These are phyloP conservation scores for Trichoderma afroharzianum DNA, from an alignment of 2,329 filamentous ascomycete species.

Conservation along the genomic window DNA sequence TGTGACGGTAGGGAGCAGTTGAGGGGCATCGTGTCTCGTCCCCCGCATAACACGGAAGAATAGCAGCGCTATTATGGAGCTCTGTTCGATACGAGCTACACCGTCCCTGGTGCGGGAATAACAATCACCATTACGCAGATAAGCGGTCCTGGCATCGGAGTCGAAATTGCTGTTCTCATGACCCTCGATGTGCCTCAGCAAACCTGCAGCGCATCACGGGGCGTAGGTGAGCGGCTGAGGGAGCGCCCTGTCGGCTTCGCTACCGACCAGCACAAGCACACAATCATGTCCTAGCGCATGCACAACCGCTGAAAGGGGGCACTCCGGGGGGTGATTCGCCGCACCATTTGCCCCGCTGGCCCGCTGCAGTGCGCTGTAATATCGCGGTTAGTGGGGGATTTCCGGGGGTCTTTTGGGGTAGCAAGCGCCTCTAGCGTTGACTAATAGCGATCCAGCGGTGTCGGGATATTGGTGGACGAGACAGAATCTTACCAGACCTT, in stretches of 20 bases:
- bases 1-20: not conserved
- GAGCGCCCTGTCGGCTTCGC: slow-evolving; percentile 7
- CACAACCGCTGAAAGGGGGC: not conserved
- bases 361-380: not conserved
- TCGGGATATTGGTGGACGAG: not conserved
- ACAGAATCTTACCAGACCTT: not conserved
- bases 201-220: slow-evolving; percentile 9
- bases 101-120: slow-evolving; percentile 3
- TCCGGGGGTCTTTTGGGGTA: slow-evolving; percentile 4
- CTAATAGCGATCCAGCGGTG: slow-evolving; percentile 8
- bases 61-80: not conserved
- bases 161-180: slow-evolving; percentile 1
- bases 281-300: not conserved
- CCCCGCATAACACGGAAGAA: slow-evolving; percentile 1
- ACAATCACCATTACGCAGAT: not conserved
- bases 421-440: not conserved
- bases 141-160: not conserved
- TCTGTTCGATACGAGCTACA: not conserved
- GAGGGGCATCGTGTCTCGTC: not conserved
- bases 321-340: not conserved
- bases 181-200: not conserved
- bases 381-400: not conserved
- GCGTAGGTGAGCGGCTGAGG: not conserved
- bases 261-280: not conserved
- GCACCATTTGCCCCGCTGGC: not conserved